A percentile compares a stretch with the other conserved stretches of the same genome.
These are phyloP conservation scores for Litchi chinensis DNA, from an alignment of 345 rosid species.

Conservation along the genomic window DNA sequence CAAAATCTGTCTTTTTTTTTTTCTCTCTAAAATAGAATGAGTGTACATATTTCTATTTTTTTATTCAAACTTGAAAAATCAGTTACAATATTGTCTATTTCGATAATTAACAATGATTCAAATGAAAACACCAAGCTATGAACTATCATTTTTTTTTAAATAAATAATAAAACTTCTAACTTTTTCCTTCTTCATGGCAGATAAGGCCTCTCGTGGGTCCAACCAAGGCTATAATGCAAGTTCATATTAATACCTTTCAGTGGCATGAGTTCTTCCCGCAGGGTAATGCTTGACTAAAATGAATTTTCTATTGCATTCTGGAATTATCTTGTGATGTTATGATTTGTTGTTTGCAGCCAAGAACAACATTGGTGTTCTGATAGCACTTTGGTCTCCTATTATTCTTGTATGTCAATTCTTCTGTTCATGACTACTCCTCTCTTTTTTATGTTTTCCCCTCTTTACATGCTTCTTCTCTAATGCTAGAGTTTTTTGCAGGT, in stretches of 20 bases:
- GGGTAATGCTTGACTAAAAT: constrained; percentile 39
- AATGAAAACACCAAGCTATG: neutral
- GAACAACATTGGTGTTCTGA: constrained; percentile 53
- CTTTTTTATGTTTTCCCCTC: neutral
- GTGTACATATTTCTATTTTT: no score
- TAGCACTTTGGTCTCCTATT: constrained; percentile 58
- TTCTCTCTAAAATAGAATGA: no score
- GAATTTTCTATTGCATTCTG: neutral
- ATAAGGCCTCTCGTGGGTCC: constrained; percentile 66
- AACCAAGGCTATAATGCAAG: constrained; percentile 55
- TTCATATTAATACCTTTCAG: constrained; percentile 36
- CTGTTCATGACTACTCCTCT: neutral
- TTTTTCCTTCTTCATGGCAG: constrained; percentile 33
- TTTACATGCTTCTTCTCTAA: neutral
- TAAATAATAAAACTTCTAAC: constrained; percentile 1
- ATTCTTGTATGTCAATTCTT: constrained; percentile 37
- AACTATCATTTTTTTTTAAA: neutral
- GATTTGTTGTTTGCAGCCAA: constrained; percentile 43
- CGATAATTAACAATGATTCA: neutral
- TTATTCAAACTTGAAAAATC: no score
- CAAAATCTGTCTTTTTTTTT: no score
- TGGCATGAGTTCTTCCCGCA: constrained; percentile 74
- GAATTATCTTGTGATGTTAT: constrained; percentile 6
- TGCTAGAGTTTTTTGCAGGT: constrained; percentile 33
- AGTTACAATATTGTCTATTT: neutral